Evolutionary conservation across 495 filamentous ascomycete genomes (phyloP), one percentile per base, ranked within the genome.

Genomic region (Hypoxylon lienhwacheense): DNA sequence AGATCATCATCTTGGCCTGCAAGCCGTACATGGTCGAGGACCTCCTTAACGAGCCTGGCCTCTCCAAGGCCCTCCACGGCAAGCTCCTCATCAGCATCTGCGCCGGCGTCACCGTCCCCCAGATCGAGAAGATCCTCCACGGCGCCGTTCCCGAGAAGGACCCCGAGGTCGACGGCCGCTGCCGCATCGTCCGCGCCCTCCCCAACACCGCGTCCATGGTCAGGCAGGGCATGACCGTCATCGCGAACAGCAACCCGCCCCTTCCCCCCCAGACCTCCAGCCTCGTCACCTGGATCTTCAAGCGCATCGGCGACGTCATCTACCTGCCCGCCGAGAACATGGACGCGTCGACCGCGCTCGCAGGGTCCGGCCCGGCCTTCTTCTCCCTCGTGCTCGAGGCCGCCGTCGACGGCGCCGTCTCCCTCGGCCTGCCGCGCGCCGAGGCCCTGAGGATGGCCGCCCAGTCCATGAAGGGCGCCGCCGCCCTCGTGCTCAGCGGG

Each of bases 31-130:
- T 87, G 77, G 76, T 85, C 16, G 63, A 75, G 14, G 81, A 81
- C 4, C 78, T 92, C 25, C 74, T 95, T 4, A 68, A 74, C 15
- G 83, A 77, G 34, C 64, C 73, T 1, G 87, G 85, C 21, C 86
- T 95, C 75, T 65, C 69, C 19, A 77, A 85, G 43, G 89, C 90
- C 1, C 72, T 96, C 0, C 58, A 72, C 7, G 87, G 86, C 1
- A 97, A 96, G 58, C 73, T 96, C 3, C 72, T 97, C 4, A 87
- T 97, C 58, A 87, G 81, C 63, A 89, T 96, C 47, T 79, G 89
- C 32, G 91, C 89, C 1, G 91, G 91, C n/a, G 84, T 92, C 4
- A 79, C 84, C 0, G 80, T 82, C 0, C 37, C 75, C 10, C 80
- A 90, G 54, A 79, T 96, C 21, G 75, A 81, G 48, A 63, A 66